Percentiles rank a stretch among this genome's conserved stretches.
Evolutionary conservation across 768 basidiomycete genomes (phyloP).

Genomic region (Antrodiella citrinella): DNA sequence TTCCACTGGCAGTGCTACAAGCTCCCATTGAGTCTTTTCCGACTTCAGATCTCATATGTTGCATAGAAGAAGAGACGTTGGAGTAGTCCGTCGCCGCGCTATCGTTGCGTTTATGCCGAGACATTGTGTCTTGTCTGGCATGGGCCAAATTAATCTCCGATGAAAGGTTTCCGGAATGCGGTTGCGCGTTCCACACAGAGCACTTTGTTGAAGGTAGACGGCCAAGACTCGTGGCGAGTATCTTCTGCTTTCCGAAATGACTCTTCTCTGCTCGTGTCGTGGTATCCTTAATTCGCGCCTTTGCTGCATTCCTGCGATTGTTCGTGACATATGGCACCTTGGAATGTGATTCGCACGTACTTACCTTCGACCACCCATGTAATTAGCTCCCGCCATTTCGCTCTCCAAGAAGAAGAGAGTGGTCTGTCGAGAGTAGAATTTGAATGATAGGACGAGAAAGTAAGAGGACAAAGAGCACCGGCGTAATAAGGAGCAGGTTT

Average conservation of each 20-base stretch:
- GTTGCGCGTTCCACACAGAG: neutral
- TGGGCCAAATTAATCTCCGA: neutral
- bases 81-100: neutral
- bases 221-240: slow-evolving; percentile 28
- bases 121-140: neutral
- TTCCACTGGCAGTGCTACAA: slow-evolving; percentile 11
- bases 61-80: neutral
- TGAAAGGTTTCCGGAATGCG: neutral
- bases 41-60: neutral
- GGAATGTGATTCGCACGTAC: no score
- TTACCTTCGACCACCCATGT: slow-evolving; percentile 69
- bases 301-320: slow-evolving; percentile 49
- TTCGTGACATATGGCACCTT: no score
- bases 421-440: neutral
- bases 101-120: neutral
- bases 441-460: no score
- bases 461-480: no score
- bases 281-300: slow-evolving; percentile 48
- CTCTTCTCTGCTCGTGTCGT: slow-evolving; percentile 46
- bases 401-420: neutral
- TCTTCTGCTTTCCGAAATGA: slow-evolving; percentile 53
- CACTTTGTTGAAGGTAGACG: neutral
- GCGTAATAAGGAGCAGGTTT: no score
- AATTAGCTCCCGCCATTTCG: slow-evolving; percentile 68
- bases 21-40: neutral